Evolutionary conservation across 1,284 basidiomycete genomes (phyloP).

Genomic region (Pseudozyma tsukubaensis): DNA sequence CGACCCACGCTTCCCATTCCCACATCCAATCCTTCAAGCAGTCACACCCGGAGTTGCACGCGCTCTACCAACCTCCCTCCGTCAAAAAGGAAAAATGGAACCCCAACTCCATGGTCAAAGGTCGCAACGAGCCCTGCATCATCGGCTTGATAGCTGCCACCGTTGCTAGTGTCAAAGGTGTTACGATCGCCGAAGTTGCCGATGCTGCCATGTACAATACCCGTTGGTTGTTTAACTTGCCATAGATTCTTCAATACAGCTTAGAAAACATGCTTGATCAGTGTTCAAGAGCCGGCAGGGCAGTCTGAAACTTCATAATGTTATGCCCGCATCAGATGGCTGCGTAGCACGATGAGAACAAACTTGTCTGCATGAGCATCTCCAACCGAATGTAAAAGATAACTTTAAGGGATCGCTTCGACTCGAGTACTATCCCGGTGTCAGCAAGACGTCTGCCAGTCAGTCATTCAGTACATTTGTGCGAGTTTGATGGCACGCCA

Average conservation of each 20-base stretch:
- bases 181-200: constrained; percentile 75
- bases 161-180: constrained; percentile 74
- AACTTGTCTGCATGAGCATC: no score
- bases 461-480: no score
- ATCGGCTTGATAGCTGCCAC: constrained; percentile 83
- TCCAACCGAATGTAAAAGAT: no score
- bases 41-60: constrained; percentile 69
- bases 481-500: no score
- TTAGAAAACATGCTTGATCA: no score
- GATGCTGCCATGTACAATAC: constrained; percentile 54
- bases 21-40: constrained; percentile 74
- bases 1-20: constrained; percentile 78
- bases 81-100: constrained; percentile 78
- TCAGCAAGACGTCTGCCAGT: no score
- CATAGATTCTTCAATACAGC: background rate
- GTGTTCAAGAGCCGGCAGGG: no score
- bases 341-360: no score
- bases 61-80: constrained; percentile 74
- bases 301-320: no score
- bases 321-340: no score
- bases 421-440: no score
- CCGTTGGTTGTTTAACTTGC: constrained; percentile 51
- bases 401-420: no score
- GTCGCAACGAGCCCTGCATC: constrained; percentile 82
- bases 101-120: constrained; percentile 78